Evolutionary conservation across 768 basidiomycete genomes (phyloP), one percentile per base, ranked within the genome.

Genomic region (Cubamyces sp.): DNA sequence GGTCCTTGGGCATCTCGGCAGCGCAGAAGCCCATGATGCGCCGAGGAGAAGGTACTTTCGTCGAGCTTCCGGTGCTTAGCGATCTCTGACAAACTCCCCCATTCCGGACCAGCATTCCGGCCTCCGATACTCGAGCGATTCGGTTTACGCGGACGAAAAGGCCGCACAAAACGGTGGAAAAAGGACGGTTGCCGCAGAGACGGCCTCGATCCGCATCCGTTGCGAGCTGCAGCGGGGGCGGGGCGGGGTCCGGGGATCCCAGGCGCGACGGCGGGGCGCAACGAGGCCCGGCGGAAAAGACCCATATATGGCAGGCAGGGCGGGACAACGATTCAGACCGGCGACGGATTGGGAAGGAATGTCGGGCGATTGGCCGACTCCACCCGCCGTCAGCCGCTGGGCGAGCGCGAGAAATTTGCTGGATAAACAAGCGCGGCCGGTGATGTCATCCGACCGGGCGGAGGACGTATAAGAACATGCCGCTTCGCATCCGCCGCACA

Each of bases 361-460:
- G 18, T 18, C 9, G 37, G 30, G 49, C 34, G 57, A 51, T 59
- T 59, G 57, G 57, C 26, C 28, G 41, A 43, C 57, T 28, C 39
- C 57, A 30, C 57, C 23, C 28, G 18, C 49, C 26, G 34, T 11
- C 4, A 30, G 28, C 28, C 28, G 28, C 28, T 30, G 28, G 25
- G 23, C 39, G 57, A 19, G 11, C 34, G 57, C 57, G 57, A 58
- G 59, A 52, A 54, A 54, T 54, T 54, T 53, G 45, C 18, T 16
- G 52, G 60, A 15, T 40, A 49, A 42, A 50, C 54, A 52, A 39
- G 61, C 55, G 61, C 55, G 49, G 49, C 40, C 39, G 56, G 62
- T 64, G 62, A 64, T 64, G 62, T 64, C 62, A 64, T 64, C 46
- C 47, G 11, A 28, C 3, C 18, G 28, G 53, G n/a, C 57, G 53